Percentiles rank a stretch among this genome's conserved stretches.
Evolutionary conservation across 768 basidiomycete species (phyloP).

Genomic region (Collybia mongolica): DNA sequence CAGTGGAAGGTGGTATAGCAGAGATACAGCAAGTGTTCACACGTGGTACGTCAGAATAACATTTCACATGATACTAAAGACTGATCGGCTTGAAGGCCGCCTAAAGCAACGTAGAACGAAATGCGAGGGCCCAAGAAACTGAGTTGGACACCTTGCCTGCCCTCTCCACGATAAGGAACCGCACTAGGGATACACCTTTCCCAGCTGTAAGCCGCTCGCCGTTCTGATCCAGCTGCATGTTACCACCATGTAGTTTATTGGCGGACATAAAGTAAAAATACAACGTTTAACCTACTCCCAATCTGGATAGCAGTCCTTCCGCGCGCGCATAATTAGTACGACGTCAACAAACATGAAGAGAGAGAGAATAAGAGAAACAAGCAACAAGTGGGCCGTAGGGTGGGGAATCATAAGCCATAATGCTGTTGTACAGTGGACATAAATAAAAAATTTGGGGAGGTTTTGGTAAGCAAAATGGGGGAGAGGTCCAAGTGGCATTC

Average conservation of each 20-base stretch:
- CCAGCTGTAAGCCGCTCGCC: no score
- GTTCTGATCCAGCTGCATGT: background rate
- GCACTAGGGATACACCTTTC: no score
- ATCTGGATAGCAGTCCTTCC: constrained; percentile 7
- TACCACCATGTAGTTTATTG: constrained; percentile 18
- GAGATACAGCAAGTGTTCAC: no score
- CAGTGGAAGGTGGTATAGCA: no score
- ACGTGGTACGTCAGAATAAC: no score
- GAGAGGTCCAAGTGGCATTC: background rate
- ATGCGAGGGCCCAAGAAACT: no score
- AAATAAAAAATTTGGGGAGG: background rate
- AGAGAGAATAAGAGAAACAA: constrained; percentile 3
- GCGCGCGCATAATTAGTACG: constrained; percentile 6
- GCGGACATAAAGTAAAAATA: constrained; percentile 24
- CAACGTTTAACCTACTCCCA: constrained; percentile 15
- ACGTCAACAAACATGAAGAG: constrained; percentile 7
- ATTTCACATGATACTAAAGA: no score
- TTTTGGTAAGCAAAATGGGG: background rate
- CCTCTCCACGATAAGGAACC: no score
- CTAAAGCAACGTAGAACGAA: no score
- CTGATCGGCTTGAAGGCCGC: no score
- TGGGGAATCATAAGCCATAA: constrained; percentile 4
- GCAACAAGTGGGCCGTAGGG: constrained; percentile 1
- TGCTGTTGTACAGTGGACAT: constrained; percentile 3
- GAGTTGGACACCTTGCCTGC: no score